These are phyloP conservation scores for Penicillium nordicum DNA, from an alignment of 2,329 filamentous ascomycete species.

Conservation along the genomic window DNA sequence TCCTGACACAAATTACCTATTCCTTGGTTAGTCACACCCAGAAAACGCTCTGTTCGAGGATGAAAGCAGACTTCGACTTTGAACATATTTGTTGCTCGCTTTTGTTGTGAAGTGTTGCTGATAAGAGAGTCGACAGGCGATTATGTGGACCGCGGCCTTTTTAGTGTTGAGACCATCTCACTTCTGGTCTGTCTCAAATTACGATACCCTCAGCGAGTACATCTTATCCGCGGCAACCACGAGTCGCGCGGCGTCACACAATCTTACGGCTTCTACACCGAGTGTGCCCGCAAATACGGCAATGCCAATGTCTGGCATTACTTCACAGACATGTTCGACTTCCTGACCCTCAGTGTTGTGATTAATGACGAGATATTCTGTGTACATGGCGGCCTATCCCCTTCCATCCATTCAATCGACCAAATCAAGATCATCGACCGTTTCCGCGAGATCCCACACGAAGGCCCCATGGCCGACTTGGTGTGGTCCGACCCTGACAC, in stretches of 20 bases:
- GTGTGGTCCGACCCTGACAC: constrained; percentile 98
- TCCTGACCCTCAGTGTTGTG: constrained; percentile 90
- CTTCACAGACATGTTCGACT: constrained; percentile 99
- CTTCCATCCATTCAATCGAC: constrained; percentile 94
- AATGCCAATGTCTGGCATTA: constrained; percentile 99
- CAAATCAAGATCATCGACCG: constrained; percentile 99
- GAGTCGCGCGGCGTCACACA: constrained; percentile 97
- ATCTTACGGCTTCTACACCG: constrained; percentile 98
- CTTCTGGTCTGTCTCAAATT: constrained; percentile 95
- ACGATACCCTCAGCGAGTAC: constrained; percentile 91
- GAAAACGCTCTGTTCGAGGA: background rate
- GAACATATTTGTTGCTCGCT: background rate
- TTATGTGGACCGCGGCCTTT: constrained; percentile 97
- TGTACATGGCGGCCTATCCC: constrained; percentile 87
- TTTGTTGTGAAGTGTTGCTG: constrained; percentile 3
- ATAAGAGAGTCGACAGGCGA: constrained; percentile 62
- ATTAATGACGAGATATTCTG: constrained; percentile 99
- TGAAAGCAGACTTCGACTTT: background rate
- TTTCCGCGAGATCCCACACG: constrained; percentile 96
- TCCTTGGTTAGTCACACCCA: constrained; percentile 65
- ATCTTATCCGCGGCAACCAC: constrained; percentile 96
- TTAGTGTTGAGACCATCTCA: constrained; percentile 98
- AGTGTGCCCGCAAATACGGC: constrained; percentile 96
- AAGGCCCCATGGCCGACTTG: constrained; percentile 98
- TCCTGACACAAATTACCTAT: constrained; percentile 97